A percentile compares a stretch with the other conserved stretches of the same genome.
These are phyloP conservation scores for Nemania sp. DNA, from an alignment of 2,329 filamentous ascomycete genomes.

Conservation along the genomic window DNA sequence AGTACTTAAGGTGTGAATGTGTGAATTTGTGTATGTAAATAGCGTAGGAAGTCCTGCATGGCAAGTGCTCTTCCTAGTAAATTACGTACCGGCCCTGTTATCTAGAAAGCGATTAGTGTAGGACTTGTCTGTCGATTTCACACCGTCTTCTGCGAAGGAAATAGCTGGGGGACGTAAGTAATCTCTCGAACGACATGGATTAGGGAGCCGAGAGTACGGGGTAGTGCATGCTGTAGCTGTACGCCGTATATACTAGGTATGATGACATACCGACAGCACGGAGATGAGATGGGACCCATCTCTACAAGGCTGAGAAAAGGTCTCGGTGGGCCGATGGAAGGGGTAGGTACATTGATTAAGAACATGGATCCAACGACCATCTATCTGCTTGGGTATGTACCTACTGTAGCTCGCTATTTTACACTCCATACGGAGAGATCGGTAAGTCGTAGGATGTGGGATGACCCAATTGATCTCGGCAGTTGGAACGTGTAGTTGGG, in stretches of 20 bases:
- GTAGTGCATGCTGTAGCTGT: slow-evolving; percentile 18
- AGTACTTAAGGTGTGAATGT: neutral
- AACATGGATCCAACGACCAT: neutral
- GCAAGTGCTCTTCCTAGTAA: neutral
- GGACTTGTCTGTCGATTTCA: slow-evolving; percentile 27
- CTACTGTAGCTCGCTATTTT: neutral
- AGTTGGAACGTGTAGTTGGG: slow-evolving; percentile 22
- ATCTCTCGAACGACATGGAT: slow-evolving; percentile 15
- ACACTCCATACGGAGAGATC: neutral
- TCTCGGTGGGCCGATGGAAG: neutral
- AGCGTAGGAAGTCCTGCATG: slow-evolving; percentile 22
- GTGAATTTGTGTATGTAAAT: neutral
- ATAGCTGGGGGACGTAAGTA: slow-evolving; percentile 2
- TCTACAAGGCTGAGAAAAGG: slow-evolving; percentile 33
- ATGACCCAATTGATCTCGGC: slow-evolving; percentile 21
- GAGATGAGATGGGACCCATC: slow-evolving; percentile 34
- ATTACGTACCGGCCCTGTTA: neutral
- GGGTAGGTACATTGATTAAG: slow-evolving; percentile 2
- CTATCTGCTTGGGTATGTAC: neutral
- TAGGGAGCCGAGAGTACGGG: slow-evolving; percentile 1
- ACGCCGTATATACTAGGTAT: slow-evolving; percentile 5
- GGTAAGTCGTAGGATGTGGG: neutral
- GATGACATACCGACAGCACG: slow-evolving; percentile 13
- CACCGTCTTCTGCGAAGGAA: neutral
- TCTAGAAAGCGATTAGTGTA: slow-evolving; percentile 33